phyloP scores from a whole-genome alignment of 2,329 filamentous ascomycete species.

The Nothopassalora personata region DNA sequence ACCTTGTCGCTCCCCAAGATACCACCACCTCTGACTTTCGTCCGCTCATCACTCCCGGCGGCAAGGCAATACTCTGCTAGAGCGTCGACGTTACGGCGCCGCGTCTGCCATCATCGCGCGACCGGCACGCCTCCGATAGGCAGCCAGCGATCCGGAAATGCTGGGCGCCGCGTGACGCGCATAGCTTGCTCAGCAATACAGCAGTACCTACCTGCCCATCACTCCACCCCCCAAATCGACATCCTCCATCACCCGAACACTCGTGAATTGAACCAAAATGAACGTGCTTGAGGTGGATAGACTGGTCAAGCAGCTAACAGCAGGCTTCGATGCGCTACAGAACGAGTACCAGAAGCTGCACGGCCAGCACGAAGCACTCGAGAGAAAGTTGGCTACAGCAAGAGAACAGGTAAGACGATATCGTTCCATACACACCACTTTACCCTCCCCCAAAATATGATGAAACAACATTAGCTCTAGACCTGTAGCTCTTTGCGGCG shows the following conservation, averaged over 20 bases:
- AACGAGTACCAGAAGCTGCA: conserved; percentile 45
- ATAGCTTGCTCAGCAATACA: background rate
- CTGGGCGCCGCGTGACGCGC: background rate
- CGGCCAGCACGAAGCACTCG: conserved; percentile 41
- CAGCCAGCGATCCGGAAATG: background rate
- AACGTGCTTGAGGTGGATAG: conserved; percentile 13
- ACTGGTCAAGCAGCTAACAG: conserved; percentile 37
- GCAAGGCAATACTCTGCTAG: background rate
- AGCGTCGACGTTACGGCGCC: background rate
- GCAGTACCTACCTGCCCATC: background rate
- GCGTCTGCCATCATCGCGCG: background rate
- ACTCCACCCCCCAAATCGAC: background rate
- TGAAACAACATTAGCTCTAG: conserved; percentile 47
- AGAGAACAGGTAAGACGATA: conserved; percentile 44
- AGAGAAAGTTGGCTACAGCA: conserved; percentile 44
- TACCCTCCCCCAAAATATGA: conserved; percentile 18
- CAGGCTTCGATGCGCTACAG: conserved; percentile 44
- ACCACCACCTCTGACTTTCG: background rate
- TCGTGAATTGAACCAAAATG: conserved; percentile 3
- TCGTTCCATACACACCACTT: conserved; percentile 1
- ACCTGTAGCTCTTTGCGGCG: conserved; percentile 44
- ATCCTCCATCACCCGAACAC: background rate
- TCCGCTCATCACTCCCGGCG: background rate
- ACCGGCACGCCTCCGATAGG: background rate
- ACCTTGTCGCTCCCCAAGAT: background rate